phyloP scores from a whole-genome alignment of 1,284 basidiomycete genomes.

The Cerrena zonata region DNA sequence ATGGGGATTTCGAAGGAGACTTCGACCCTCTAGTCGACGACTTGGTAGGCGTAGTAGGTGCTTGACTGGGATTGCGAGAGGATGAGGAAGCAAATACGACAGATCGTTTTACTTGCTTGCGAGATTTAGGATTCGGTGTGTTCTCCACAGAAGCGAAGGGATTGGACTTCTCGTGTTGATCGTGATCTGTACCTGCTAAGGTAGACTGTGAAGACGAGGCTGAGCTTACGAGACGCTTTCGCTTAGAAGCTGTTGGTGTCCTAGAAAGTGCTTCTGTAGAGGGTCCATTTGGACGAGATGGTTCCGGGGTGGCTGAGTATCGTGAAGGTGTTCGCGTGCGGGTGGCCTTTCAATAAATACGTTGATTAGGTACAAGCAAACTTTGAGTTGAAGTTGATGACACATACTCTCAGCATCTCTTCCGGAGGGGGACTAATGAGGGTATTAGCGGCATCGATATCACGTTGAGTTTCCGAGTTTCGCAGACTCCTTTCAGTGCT shows the following conservation, averaged over 20 bases:
- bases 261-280: not conserved
- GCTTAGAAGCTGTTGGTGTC: slow-evolving; percentile 25
- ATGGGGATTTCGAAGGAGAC: slow-evolving; percentile 29
- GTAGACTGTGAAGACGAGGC: slow-evolving; percentile 3
- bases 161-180: slow-evolving; percentile 1
- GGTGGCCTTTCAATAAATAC: slow-evolving; percentile 11
- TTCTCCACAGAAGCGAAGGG: slow-evolving; percentile 24
- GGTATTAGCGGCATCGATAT: slow-evolving; percentile 20
- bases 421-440: slow-evolving; percentile 46
- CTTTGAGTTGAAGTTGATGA: slow-evolving; percentile 14
- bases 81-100: slow-evolving; percentile 22
- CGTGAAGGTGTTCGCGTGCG: slow-evolving; percentile 15
- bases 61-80: slow-evolving; percentile 22
- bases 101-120: slow-evolving; percentile 43
- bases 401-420: slow-evolving; percentile 27
- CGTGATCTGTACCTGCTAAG: slow-evolving; percentile 1
- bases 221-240: slow-evolving; percentile 29
- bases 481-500: slow-evolving; percentile 19
- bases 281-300: not conserved
- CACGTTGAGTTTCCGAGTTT: slow-evolving; percentile 23
- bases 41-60: slow-evolving; percentile 21
- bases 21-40: slow-evolving; percentile 19
- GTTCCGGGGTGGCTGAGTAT: not conserved
- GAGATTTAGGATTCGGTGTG: slow-evolving; percentile 56
- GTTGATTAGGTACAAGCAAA: slow-evolving; percentile 2